Conservation (phyloP, 1,139 yeast species). For the Sugiyamaella paludigena region DNA sequence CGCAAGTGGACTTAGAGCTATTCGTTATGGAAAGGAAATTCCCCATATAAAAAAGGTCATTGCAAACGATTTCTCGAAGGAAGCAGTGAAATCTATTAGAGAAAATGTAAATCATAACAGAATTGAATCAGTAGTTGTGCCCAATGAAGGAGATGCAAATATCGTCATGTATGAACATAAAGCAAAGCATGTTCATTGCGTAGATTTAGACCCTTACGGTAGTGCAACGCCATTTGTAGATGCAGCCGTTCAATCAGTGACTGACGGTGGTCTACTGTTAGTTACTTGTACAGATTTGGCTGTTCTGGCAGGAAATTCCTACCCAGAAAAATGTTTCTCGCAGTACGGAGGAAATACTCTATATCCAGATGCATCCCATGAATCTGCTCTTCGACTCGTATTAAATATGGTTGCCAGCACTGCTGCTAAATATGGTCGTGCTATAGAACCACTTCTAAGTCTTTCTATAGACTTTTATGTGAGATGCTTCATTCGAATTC, state of each 20-base stretch:
- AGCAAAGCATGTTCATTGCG: constrained; percentile 54
- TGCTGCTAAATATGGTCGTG: constrained; percentile 85
- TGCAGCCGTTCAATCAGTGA: constrained; percentile 76
- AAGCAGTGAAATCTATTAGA: constrained; percentile 81
- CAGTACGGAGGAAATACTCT: constrained; percentile 89
- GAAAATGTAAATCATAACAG: constrained; percentile 68
- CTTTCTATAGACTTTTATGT: constrained; percentile 91
- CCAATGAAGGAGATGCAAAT: constrained; percentile 87
- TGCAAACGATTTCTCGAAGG: constrained; percentile 85
- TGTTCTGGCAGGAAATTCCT: constrained; percentile 91
- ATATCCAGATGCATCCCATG: constrained; percentile 84
- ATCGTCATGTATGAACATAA: constrained; percentile 63
- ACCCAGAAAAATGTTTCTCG: constrained; percentile 95
- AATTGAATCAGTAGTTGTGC: constrained; percentile 51
- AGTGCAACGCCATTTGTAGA: constrained; percentile 95
- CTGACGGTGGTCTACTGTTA: constrained; percentile 77
- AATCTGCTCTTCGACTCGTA: constrained; percentile 84
- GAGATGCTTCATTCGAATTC: constrained; percentile 74
- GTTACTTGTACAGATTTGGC: constrained; percentile 97
- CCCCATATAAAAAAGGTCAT: constrained; percentile 67
- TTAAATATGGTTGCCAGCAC: constrained; percentile 70
- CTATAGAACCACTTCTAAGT: constrained; percentile 81
- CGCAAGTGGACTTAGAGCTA: constrained; percentile 93
- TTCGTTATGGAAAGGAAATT: constrained; percentile 87
- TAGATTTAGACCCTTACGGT: constrained; percentile 96